Base-by-base conservation (phyloP, 805 yeast species). In the Metschnikowia corniflorae region DNA sequence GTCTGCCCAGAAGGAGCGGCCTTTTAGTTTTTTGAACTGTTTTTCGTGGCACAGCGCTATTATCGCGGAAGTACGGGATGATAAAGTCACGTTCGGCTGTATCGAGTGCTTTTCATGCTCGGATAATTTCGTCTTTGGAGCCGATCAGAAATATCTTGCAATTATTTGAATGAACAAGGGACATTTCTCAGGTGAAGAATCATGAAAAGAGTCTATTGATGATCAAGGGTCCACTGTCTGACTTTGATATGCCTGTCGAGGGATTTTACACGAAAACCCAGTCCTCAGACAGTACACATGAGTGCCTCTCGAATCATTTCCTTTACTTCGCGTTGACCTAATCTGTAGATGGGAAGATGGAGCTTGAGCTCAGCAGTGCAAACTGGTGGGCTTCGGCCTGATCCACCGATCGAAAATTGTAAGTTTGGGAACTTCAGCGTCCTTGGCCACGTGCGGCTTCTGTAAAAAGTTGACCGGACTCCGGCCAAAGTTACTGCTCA, bases 401-500 rank as follows among this genome's bases (percentile, higher is more conserved):
- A 17, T 15, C 24, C 36, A 5, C 8, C 16, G 16, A 38, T 22
- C 17, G 66, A 65, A 21, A 63, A 39, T 38, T 68, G 63, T 21
- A 65, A 50, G 24, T 54, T 53, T 2, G 80, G 60, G 18, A 57
- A 38, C 16, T 63, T 58, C n/a, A 63, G 60, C 58, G 2, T 65
- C 75, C 37, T 71, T 66, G 17, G 53, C 44, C 1, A 83, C 81
- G 57, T 87, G 96, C 0, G 88, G 82, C 34, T 71, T 73, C 13
- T 62, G 65, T 49, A 88, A 86, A 7, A 88, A 62, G 47, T 82
- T 85, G 32, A 73, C 53, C 1, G 96, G 96, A 0, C 95, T 87
- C 54, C 88, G 96, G 0, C 96, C 96, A 68, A 87, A 87, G 58
- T 87, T 87, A 54, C 87, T 93, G 34, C 88, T 87, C 49, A 84